These are phyloP conservation scores for Stephanodiscus triporus DNA, from an alignment of 108 stramenopile species.

Conservation along the genomic window DNA sequence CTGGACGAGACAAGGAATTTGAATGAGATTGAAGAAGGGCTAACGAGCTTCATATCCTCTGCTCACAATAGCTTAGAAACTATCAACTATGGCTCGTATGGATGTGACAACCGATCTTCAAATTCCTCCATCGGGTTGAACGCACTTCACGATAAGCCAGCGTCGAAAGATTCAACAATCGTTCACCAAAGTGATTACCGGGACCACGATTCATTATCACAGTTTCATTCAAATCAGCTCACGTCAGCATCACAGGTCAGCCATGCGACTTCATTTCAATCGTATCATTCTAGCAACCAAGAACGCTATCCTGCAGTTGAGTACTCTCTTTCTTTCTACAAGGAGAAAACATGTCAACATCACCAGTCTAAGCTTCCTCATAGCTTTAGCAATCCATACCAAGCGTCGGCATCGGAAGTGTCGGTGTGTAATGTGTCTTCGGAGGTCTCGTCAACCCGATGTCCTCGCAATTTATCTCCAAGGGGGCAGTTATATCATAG, in stretches of 20 bases:
- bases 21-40: conserved; percentile 13
- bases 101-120: conserved; percentile 4
- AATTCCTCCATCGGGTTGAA: not conserved
- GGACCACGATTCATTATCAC: too few species aligned
- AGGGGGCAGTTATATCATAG: not conserved
- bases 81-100: not conserved
- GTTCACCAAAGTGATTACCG: conserved; percentile 20
- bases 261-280: conserved; percentile 2
- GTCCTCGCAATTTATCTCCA: not conserved
- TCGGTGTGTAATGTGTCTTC: not conserved
- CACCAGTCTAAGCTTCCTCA: not conserved
- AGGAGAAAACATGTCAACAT: not conserved
- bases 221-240: too few species aligned
- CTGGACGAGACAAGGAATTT: not conserved
- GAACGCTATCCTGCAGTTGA: not conserved
- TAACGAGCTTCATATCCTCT: not conserved
- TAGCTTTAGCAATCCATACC: not conserved
- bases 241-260: not conserved
- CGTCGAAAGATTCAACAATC: not conserved
- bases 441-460: conserved; percentile 6
- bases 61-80: not conserved
- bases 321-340: not conserved
- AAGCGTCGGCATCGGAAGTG: not conserved
- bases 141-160: not conserved
- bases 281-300: not conserved